Percentiles rank a stretch among this genome's conserved stretches.
phyloP scores from a whole-genome alignment of 805 yeast genomes.

The Lipomyces sp. region DNA sequence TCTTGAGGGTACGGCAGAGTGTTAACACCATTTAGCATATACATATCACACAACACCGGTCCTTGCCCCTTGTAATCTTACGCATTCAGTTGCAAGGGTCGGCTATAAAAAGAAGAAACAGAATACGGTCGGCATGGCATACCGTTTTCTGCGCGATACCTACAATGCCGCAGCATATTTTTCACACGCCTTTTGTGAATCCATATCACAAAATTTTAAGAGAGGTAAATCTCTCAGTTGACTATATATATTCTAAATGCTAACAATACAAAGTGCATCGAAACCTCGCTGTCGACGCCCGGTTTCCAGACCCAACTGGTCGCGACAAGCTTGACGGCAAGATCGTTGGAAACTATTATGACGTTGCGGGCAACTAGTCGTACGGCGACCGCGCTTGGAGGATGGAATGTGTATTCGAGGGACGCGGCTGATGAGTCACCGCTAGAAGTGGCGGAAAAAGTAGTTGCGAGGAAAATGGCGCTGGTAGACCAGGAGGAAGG shows the following conservation, averaged over 20 bases:
- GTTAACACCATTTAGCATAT: slow-evolving; percentile 19
- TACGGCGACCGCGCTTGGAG: slow-evolving; percentile 24
- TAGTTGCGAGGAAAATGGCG: not conserved
- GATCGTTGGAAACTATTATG: slow-evolving; percentile 15
- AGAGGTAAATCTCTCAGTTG: slow-evolving; percentile 6
- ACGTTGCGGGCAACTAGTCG: slow-evolving; percentile 15
- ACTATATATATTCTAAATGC: not conserved
- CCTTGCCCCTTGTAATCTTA: slow-evolving; percentile 15
- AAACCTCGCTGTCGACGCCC: slow-evolving; percentile 15
- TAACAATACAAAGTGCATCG: slow-evolving; percentile 12
- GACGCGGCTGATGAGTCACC: slow-evolving; percentile 27
- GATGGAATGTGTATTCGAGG: slow-evolving; percentile 29
- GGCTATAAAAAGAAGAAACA: not conserved
- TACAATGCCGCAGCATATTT: slow-evolving; percentile 10
- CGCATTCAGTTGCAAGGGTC: slow-evolving; percentile 19
- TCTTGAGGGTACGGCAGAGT: not conserved
- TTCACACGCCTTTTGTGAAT: slow-evolving; percentile 21
- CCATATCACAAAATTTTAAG: slow-evolving; percentile 17
- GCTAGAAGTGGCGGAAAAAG: slow-evolving; percentile 15
- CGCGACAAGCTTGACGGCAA: slow-evolving; percentile 18
- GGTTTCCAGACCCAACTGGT: slow-evolving; percentile 11
- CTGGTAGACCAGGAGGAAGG: not conserved
- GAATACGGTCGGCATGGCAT: slow-evolving; percentile 3
- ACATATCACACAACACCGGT: slow-evolving; percentile 20
- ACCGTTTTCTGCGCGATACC: slow-evolving; percentile 19